phyloP scores from a whole-genome alignment of 345 rosid species.

The Luvunga scandens region DNA sequence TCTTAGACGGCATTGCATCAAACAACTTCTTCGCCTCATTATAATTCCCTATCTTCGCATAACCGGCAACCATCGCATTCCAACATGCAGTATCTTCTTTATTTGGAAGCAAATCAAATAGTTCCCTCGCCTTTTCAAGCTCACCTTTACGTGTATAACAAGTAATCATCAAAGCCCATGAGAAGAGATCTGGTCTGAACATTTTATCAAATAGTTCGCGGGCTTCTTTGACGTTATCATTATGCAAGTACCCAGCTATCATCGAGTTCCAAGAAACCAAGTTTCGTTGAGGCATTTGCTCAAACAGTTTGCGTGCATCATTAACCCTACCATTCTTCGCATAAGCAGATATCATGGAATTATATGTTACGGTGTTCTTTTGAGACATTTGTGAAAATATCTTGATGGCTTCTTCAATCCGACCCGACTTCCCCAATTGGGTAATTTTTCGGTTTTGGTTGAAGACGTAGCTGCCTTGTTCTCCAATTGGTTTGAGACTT shows the following conservation, averaged over 20 bases:
- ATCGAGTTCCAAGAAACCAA: slow-evolving; percentile 40
- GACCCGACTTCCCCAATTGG: slow-evolving; percentile 32
- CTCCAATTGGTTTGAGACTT: neutral
- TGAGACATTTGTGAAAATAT: slow-evolving; percentile 33
- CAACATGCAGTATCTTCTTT: slow-evolving; percentile 33
- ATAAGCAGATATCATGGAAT: slow-evolving; percentile 37
- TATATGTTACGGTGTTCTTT: slow-evolving; percentile 37
- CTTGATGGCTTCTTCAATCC: slow-evolving; percentile 34
- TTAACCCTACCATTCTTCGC: slow-evolving; percentile 30
- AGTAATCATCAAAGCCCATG: slow-evolving; percentile 40
- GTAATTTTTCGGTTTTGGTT: slow-evolving; percentile 31
- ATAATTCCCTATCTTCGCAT: slow-evolving; percentile 33
- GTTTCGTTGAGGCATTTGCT: slow-evolving; percentile 32
- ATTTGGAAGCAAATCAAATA: slow-evolving; percentile 36
- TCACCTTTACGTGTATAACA: slow-evolving; percentile 29
- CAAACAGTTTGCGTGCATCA: slow-evolving; percentile 34
- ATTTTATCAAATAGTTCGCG: slow-evolving; percentile 28
- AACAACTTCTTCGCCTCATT: slow-evolving; percentile 33
- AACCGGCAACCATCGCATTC: slow-evolving; percentile 43
- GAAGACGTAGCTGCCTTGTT: slow-evolving; percentile 9
- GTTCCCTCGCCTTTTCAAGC: slow-evolving; percentile 32
- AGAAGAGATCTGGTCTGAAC: slow-evolving; percentile 26
- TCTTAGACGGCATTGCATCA: slow-evolving; percentile 32
- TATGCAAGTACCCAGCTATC: slow-evolving; percentile 30
- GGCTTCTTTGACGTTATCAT: slow-evolving; percentile 24